Base-by-base conservation (phyloP, 1,284 basidiomycete genomes). In the Leccinum ponderosum region DNA sequence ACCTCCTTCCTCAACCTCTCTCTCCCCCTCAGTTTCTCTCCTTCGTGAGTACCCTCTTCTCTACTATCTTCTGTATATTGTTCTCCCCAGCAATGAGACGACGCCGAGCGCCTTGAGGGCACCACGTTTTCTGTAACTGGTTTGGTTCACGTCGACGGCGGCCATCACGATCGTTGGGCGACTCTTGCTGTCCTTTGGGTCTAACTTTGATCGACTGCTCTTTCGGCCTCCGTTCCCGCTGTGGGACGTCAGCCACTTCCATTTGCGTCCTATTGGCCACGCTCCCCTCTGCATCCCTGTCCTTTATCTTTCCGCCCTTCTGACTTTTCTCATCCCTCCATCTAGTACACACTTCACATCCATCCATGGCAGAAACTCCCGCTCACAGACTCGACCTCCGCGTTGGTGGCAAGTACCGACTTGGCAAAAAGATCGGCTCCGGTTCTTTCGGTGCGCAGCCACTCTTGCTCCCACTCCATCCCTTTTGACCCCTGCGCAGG, bases 381-480 rank as follows among this genome's bases (percentile, higher is more conserved):
- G 81, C 87, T 55, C 89, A 89, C 77, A 85, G 87, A 79, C 81
- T 98, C 75, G 96, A 98, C 83, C 90, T 98, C 70, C 88, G 95
- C 69, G 96, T 98, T 51, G 96, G 97, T 72, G 95, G 96, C 75
- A 98, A 98, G 82, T 98, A 97, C 84, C 90, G 97, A 73, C 91
- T 99, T 68, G 97, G 97, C 66, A 98, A 98, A 87, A 99, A 99
- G 91, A 98, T 99, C 73, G 97, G 97, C 68, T 97, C 94, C 53
- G 97, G 97, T 65, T 98, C 97, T 58, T 98, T 98, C 22, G 95
- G 97, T 96, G 70, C 72, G 91, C 81, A 42, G 5, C 51, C 33
- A 17, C 6, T 27, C n/a, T 31, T 56, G 25, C 2, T 52, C 53
- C 22, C 7, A 33, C 15, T n/a, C 0, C 29, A 3, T 12, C 0